phyloP scores from a whole-genome alignment of 306 rosid species.

The Morella rubra region DNA sequence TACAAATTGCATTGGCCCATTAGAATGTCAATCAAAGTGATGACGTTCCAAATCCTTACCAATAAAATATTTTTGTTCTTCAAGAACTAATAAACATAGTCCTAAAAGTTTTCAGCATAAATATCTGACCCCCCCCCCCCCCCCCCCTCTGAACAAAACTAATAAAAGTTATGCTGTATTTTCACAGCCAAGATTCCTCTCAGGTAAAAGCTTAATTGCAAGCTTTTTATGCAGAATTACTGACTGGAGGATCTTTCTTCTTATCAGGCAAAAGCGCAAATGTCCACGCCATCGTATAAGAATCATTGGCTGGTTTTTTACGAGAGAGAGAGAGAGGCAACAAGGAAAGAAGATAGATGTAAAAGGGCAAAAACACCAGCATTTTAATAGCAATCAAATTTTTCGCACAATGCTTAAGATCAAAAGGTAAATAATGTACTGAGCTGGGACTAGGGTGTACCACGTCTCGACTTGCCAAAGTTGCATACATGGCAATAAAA shows the following conservation, averaged over 20 bases:
- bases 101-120: neutral
- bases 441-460: slow-evolving; percentile 44
- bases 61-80: neutral
- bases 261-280: neutral
- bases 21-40: neutral
- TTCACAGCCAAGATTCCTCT: no score
- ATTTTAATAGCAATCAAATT: slow-evolving; percentile 19
- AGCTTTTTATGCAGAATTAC: no score
- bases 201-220: no score
- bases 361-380: neutral
- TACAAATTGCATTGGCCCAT: neutral
- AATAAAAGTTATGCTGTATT: no score
- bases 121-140: neutral
- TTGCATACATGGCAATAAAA: slow-evolving; percentile 89
- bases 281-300: neutral
- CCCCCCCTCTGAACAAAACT: no score
- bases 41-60: neutral
- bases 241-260: neutral
- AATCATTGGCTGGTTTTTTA: neutral
- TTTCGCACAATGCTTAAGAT: slow-evolving; percentile 13
- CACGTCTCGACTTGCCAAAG: slow-evolving; percentile 98
- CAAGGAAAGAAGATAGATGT: neutral
- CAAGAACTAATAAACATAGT: neutral
- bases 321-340: neutral
- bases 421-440: slow-evolving; percentile 15